phyloP scores from a whole-genome alignment of 2,329 filamentous ascomycete species.

The Fusarium aywerte region DNA sequence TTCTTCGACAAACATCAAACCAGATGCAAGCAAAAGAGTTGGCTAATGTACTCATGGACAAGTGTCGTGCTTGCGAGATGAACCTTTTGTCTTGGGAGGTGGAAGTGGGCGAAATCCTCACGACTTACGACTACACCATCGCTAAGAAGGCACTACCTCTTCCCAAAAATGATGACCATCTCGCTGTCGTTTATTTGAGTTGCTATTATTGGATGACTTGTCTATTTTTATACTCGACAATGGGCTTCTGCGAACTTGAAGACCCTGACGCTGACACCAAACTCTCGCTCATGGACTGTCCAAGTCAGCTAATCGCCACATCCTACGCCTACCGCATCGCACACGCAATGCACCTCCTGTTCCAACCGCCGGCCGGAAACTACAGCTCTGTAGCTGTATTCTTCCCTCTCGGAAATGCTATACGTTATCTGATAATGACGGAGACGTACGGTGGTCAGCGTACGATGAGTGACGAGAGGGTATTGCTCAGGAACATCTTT shows the following conservation, averaged over 20 bases:
- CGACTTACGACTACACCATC: conserved; percentile 10
- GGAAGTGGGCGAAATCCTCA: neutral
- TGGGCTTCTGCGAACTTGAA: conserved; percentile 18
- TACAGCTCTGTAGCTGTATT: conserved; percentile 6
- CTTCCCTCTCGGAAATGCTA: conserved; percentile 11
- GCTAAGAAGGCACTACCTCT: neutral
- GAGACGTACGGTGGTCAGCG: neutral
- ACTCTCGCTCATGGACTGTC: neutral
- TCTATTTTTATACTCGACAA: conserved; percentile 9
- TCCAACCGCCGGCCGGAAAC: neutral
- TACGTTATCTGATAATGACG: conserved; percentile 20
- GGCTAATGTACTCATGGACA: fast-evolving
- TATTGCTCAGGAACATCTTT: conserved; percentile 4
- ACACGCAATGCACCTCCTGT: conserved; percentile 1
- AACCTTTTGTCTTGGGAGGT: neutral
- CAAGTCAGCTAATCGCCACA: neutral
- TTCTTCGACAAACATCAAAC: neutral
- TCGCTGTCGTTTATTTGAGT: conserved; percentile 9
- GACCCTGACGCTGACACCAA: fast-evolving
- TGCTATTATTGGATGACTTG: conserved; percentile 26
- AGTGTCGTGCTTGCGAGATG: neutral
- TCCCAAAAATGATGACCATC: neutral
- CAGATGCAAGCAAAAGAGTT: neutral
- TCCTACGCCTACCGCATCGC: conserved; percentile 15
- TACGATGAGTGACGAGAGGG: neutral